phyloP scores from a whole-genome alignment of 106 monocot genomes.

The Phalaenopsis equestris region DNA sequence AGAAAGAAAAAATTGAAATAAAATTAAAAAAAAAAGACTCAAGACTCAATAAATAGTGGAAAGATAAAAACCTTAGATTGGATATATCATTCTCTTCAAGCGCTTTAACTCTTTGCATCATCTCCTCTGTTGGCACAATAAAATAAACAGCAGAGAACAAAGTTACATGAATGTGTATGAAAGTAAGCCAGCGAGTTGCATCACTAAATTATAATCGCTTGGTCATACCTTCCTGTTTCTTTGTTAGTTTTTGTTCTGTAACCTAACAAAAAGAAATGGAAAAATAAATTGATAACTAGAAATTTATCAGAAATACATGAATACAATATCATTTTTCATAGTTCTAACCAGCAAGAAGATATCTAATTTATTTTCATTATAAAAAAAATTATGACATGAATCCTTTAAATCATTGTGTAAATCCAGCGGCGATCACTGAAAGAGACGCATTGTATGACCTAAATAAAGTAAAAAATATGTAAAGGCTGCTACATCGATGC shows the following conservation, averaged over 20 bases:
- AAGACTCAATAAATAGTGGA: constrained; percentile 4
- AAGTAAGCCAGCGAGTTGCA: neutral
- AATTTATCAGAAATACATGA: neutral
- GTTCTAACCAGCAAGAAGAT: neutral
- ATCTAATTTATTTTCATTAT: neutral
- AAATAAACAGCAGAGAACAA: neutral
- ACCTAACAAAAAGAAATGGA: constrained; percentile 25
- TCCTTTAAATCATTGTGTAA: too few species aligned
- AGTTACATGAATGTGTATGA: neutral
- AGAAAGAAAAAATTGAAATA: neutral
- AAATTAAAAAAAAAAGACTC: neutral
- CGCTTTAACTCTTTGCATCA: constrained; percentile 51
- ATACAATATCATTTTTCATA: neutral
- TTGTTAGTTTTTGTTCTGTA: constrained; percentile 66
- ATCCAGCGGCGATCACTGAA: too few species aligned
- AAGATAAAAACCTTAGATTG: constrained; percentile 38
- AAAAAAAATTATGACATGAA: neutral
- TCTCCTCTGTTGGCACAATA: constrained; percentile 53
- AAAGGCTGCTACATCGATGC: too few species aligned
- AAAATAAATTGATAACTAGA: neutral
- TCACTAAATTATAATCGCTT: neutral
- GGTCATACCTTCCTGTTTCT: constrained; percentile 71
- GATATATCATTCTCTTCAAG: constrained; percentile 64
- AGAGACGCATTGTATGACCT: too few species aligned
- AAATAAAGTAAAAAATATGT: too few species aligned